phyloP scores from a whole-genome alignment of 73 alveolate species.

The Paramecium pentaurelia region DNA sequence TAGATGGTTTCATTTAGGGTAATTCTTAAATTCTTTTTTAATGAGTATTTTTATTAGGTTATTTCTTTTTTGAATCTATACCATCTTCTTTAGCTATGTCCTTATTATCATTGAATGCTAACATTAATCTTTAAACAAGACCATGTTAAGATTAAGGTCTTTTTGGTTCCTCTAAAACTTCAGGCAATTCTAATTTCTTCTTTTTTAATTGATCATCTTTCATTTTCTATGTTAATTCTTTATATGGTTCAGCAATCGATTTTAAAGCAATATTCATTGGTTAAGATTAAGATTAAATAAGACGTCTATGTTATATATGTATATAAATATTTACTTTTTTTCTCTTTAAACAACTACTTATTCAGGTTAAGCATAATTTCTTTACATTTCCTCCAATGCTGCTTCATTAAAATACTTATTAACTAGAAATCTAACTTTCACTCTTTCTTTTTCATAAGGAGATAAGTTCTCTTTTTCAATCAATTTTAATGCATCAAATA shows the following conservation, averaged over 20 bases:
- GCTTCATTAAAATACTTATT: conserved; percentile 32
- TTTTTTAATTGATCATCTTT: neutral
- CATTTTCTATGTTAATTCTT: neutral
- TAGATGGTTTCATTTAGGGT: neutral
- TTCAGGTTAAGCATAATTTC: conserved; percentile 1
- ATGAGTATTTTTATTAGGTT: neutral
- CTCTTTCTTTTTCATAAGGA: neutral
- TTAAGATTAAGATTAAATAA: neutral
- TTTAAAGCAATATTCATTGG: neutral
- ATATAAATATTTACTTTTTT: neutral
- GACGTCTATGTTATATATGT: neutral
- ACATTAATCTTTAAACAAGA: neutral
- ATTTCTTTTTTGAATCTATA: neutral
- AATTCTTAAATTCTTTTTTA: neutral
- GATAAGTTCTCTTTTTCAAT: conserved; percentile 65
- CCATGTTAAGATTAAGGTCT: neutral
- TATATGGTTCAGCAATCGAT: neutral
- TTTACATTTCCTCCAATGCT: conserved; percentile 46
- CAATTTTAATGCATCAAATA: conserved; percentile 64
- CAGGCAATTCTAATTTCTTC: neutral
- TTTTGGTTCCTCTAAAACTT: neutral
- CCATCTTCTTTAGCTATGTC: neutral
- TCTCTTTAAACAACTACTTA: neutral
- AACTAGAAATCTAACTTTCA: neutral
- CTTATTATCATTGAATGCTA: neutral